Evolutionary conservation across 331 rosid species (phyloP).

Genomic region (Dryas integrifolia): DNA sequence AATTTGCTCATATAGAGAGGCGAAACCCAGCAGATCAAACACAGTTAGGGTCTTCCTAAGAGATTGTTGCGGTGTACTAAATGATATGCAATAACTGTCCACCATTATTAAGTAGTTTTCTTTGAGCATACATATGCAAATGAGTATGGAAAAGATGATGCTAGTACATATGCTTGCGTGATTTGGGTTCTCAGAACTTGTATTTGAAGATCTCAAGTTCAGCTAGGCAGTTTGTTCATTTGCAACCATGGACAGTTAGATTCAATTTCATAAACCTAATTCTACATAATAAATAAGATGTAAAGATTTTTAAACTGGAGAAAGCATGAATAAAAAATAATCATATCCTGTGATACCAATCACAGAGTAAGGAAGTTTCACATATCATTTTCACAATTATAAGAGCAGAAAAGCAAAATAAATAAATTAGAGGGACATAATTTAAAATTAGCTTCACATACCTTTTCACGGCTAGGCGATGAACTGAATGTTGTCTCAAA

Average conservation of each 20-base stretch:
- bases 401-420: neutral
- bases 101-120: neutral
- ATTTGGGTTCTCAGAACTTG: neutral
- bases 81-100: neutral
- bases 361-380: neutral
- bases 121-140: neutral
- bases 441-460: slow-evolving; percentile 17
- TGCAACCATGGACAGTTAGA: neutral
- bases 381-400: neutral
- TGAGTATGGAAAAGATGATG: neutral
- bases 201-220: neutral
- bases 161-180: neutral
- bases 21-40: slow-evolving; percentile 1
- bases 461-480: slow-evolving; percentile 40
- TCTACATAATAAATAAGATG: neutral
- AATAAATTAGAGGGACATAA: neutral
- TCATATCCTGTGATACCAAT: neutral
- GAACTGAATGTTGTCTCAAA: slow-evolving; percentile 41
- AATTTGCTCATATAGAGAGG: slow-evolving; percentile 2
- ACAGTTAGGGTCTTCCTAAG: neutral
- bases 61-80: neutral
- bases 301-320: neutral
- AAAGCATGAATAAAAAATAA: neutral
- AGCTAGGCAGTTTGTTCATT: neutral
- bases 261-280: neutral